Base-by-base conservation (phyloP, 805 yeast genomes). In the Saccharomycopsis fodiens region DNA sequence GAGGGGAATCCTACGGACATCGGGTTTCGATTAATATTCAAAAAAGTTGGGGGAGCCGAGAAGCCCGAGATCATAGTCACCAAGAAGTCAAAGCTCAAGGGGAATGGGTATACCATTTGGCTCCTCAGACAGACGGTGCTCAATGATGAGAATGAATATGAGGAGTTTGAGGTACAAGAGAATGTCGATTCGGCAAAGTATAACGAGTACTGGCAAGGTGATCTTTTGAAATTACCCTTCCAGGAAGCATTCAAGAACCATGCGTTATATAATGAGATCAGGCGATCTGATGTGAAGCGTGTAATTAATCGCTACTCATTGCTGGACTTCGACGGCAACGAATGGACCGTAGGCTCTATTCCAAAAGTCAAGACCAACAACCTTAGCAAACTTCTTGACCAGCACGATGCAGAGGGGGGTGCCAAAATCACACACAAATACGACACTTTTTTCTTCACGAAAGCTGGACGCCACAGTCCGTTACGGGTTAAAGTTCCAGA, bases 271-370 rank as follows among this genome's bases (percentile, higher is more conserved):
- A 30, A 37, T 20, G 36, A 19, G 16, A 29, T 47, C 13, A 23
- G 21, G 27, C 39, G 34, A 23, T 35, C 47, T 16, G 44, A 46
- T 25, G 22, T 34, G 2, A 38, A 34, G 30, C 12, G 30, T 1
- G 35, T 39, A 4, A 46, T 62, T 15, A 48, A 52, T 15, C 39
- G 60, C n/a, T 71, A 64, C 52, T 65, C 59, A 32, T 40, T 62
- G 7, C 45, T 46, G 23, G 64, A 62, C 51, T 47, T 59, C 44
- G 37, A 57, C 35, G 57, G 59, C 51, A 41, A 47, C 35, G 47
- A 45, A 27, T 69, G 70, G 70, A 56, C 59, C 39, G 53, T 72
- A 42, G 79, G 80, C 0, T 67, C 76, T 2, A 66, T 72, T 3
- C 74, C 77, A 3, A 56, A 69, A 41, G 63, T 65, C 5, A 61